phyloP scores from a whole-genome alignment of 805 yeast species.

The Candida piceae region DNA sequence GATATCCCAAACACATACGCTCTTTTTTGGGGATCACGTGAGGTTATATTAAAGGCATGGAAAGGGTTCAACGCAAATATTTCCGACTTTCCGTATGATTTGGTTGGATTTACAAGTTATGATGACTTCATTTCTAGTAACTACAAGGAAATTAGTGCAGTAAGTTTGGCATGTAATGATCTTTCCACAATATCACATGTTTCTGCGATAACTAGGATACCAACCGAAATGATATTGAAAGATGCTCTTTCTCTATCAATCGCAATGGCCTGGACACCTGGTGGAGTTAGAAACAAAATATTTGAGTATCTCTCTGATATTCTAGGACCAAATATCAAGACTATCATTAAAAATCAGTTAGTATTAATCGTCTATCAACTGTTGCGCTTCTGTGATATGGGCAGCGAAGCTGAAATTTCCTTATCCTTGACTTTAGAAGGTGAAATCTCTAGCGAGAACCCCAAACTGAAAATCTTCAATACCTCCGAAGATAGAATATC shows the following conservation, averaged over 20 bases:
- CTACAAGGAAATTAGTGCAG: constrained; percentile 35
- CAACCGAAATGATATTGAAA: constrained; percentile 7
- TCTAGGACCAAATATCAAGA: constrained; percentile 7
- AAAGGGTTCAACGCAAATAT: constrained; percentile 29
- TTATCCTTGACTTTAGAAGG: constrained; percentile 4
- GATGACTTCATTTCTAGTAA: constrained; percentile 31
- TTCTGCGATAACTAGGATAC: constrained; percentile 8
- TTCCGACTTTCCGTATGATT: constrained; percentile 34
- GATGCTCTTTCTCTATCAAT: constrained; percentile 31
- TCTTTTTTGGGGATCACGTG: constrained; percentile 29
- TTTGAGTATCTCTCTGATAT: constrained; percentile 10
- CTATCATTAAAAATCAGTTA: constrained; percentile 20
- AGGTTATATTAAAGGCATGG: constrained; percentile 42
- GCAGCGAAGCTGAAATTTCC: constrained; percentile 20
- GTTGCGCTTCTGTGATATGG: constrained; percentile 36
- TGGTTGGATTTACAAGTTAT: constrained; percentile 33
- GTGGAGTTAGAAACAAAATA: constrained; percentile 24
- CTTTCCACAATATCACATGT: constrained; percentile 10
- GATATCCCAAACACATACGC: constrained; percentile 8
- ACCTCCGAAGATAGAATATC: constrained; percentile 1
- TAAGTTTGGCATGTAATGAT: constrained; percentile 29
- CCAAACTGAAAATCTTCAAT: too few species aligned
- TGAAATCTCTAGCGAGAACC: too few species aligned
- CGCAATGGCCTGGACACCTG: constrained; percentile 31
- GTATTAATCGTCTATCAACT: constrained; percentile 33